Evolutionary conservation across 768 basidiomycete species (phyloP), one percentile per base, ranked within the genome.

Genomic region (Coprinellus aureogranulatus): DNA sequence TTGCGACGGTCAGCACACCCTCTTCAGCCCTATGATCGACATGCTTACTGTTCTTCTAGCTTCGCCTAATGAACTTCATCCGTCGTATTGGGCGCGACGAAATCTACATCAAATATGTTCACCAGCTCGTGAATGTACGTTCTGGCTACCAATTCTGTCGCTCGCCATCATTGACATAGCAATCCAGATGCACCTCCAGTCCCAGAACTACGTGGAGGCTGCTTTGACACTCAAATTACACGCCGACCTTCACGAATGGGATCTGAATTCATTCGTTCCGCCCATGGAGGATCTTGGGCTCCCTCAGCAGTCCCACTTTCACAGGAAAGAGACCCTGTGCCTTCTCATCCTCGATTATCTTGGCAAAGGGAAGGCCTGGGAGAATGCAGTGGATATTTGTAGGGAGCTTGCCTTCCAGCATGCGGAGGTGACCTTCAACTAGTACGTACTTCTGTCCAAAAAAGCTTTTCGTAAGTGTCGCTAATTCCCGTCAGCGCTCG

Each of bases 291-390:
- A 93, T 55, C 81, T 98, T 39, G 86, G 89, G 18, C 75, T 98
- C 39, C 95, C 94, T 1, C 89, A 92, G 47, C 96, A 98, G 67
- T 94, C 90, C 2, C 89, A 93, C 34, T 98, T 98, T 72, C 90
- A 90, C 56, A 84, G 96, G 46, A 97, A 96, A 67, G 96, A 98
- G 72, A 93, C 93, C 0, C 77, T 98, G 2, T 93, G 89, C 62
- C 79, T 97, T 42, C 76, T 95, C 55, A 94, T 95, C 57, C 82
- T 98, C n/a, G 94, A 97, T 68, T 94, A 94, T 64, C 83, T 98
- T 22, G 93, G 92, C 50, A 92, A 94, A 72, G 96, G 95, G 10
- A 94, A 96, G 66, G 95, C 96, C n/a, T 98, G 93, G 84, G 96
- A 98, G 71, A 88, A 83, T 53, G 96, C 94, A 2, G 86, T 97